Evolutionary conservation across 2,329 filamentous ascomycete genomes (phyloP).

Genomic region (Capronia epimyces): DNA sequence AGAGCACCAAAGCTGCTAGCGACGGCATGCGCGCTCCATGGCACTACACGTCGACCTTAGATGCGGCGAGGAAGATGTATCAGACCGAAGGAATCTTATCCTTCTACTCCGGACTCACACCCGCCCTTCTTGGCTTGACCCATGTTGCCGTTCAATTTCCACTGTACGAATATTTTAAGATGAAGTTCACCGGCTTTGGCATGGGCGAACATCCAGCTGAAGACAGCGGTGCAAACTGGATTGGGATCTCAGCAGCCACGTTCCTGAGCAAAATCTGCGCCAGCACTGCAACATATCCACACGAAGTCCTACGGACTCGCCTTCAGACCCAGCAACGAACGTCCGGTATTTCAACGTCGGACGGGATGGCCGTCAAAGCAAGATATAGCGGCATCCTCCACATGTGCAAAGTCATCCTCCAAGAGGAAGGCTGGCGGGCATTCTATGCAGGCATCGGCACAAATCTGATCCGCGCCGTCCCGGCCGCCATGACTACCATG

Average conservation of each 20-base stretch:
- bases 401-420: conserved; percentile 77
- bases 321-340: conserved; percentile 82
- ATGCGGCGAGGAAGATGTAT: conserved; percentile 96
- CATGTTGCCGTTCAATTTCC: conserved; percentile 98
- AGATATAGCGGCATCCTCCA: conserved; percentile 72
- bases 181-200: conserved; percentile 77
- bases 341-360: conserved; percentile 50
- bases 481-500: conserved; percentile 95
- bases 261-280: conserved; percentile 92
- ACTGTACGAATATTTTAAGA: conserved; percentile 89
- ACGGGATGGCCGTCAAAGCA: conserved; percentile 51
- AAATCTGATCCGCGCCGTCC: conserved; percentile 93
- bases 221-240: conserved; percentile 62
- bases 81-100: conserved; percentile 77
- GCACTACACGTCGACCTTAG: conserved; percentile 84
- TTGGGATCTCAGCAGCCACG: conserved; percentile 79
- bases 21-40: conserved; percentile 55
- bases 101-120: conserved; percentile 92
- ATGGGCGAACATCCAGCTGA: conserved; percentile 66
- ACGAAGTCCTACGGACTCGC: conserved; percentile 90
- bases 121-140: conserved; percentile 82
- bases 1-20: conserved; percentile 55
- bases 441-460: conserved; percentile 97
- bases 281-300: conserved; percentile 91
- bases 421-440: conserved; percentile 89